Evolutionary conservation across 176 grass and related monocot species (phyloP).

Genomic region (Alopecurus myosuroides): DNA sequence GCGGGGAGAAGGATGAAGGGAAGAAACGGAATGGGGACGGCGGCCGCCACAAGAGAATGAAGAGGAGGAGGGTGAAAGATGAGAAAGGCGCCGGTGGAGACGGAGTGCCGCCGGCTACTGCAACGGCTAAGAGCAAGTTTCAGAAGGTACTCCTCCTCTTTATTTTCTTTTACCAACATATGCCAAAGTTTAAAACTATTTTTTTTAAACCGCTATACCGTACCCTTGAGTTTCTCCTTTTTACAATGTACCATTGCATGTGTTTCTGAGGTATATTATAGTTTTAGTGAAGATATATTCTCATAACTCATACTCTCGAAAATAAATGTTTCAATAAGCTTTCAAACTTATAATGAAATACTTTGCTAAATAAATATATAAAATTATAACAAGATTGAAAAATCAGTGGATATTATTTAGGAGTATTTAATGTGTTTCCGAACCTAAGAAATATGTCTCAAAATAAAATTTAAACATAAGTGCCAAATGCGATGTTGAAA

Average conservation of each 20-base stretch:
- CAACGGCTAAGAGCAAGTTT: slow-evolving; percentile 53
- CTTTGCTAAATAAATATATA: no score
- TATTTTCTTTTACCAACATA: neutral
- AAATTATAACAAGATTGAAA: neutral
- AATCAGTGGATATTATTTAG: neutral
- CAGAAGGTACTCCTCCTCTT: slow-evolving; percentile 49
- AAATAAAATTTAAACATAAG: neutral
- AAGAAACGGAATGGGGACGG: slow-evolving; percentile 12
- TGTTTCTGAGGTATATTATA: no score
- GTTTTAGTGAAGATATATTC: no score
- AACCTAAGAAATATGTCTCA: neutral
- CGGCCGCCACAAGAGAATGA: slow-evolving; percentile 14
- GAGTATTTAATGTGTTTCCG: neutral
- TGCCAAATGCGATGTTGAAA: neutral
- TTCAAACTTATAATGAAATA: no score
- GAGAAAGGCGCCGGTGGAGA: slow-evolving; percentile 4
- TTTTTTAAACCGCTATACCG: no score
- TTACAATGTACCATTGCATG: no score
- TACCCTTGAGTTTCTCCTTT: no score
- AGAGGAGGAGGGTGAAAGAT: slow-evolving; percentile 52
- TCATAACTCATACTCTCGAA: no score
- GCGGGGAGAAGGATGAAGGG: slow-evolving; percentile 24
- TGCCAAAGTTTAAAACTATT: neutral
- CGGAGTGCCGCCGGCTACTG: neutral
- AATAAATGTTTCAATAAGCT: no score